Percentiles rank a stretch among this genome's conserved stretches.
Evolutionary conservation across 768 basidiomycete genomes (phyloP).

Genomic region (Lentinula aciculospora): DNA sequence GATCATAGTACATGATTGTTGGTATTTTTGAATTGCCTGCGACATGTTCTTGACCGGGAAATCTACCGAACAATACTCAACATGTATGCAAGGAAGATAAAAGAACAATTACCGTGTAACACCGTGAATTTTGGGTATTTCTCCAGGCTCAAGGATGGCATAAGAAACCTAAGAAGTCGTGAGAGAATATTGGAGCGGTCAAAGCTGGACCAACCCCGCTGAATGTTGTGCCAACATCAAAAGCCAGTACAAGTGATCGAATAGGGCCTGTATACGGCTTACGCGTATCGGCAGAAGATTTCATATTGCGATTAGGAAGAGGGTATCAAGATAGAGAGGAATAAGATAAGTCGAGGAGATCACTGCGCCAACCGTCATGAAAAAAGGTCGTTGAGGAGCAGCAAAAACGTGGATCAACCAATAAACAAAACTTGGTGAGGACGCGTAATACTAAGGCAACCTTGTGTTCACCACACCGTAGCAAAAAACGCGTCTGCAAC

Average conservation of each 20-base stretch:
- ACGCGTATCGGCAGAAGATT: slow-evolving; percentile 55
- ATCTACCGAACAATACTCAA: slow-evolving; percentile 35
- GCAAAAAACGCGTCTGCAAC: slow-evolving; percentile 6
- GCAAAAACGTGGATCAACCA: not conserved
- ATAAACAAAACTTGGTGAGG: not conserved
- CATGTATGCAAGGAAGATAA: slow-evolving; percentile 3
- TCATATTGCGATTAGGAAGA: slow-evolving; percentile 26
- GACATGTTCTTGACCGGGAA: slow-evolving; percentile 82
- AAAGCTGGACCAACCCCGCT: slow-evolving; percentile 48
- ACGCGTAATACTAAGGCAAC: slow-evolving; percentile 1
- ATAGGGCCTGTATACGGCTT: slow-evolving; percentile 65
- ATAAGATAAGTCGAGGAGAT: not conserved
- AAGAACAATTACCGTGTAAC: slow-evolving; percentile 57
- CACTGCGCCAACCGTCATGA: not conserved
- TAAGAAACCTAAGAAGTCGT: slow-evolving; percentile 54
- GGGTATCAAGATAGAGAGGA: slow-evolving; percentile 8
- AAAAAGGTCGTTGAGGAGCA: not conserved
- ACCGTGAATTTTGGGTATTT: slow-evolving; percentile 76
- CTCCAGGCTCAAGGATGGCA: slow-evolving; percentile 75
- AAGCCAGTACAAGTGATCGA: slow-evolving; percentile 68
- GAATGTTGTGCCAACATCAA: slow-evolving; percentile 82
- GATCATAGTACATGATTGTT: slow-evolving; percentile 70
- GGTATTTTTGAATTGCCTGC: slow-evolving; percentile 84
- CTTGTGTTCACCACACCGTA: not conserved
- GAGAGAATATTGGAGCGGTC: slow-evolving; percentile 4